A percentile compares a stretch with the other conserved stretches of the same genome.
Evolutionary conservation across 148 eudicot species (phyloP).

Genomic region (Talinum fruticosum): DNA sequence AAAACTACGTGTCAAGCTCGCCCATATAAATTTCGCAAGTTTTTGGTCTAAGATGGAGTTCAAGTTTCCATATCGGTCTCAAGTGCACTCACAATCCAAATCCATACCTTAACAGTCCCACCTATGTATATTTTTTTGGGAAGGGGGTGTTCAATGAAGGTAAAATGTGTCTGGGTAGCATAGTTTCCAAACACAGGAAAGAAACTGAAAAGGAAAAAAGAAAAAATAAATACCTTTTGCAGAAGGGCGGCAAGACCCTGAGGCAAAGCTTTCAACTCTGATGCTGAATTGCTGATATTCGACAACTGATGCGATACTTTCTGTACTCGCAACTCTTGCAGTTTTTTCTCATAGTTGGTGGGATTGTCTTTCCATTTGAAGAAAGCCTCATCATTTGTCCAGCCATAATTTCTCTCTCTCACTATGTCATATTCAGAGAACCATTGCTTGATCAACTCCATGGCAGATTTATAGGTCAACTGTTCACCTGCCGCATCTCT

Average conservation of each 20-base stretch:
- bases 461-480: slow-evolving; percentile 57
- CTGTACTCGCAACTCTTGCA: slow-evolving; percentile 64
- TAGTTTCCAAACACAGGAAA: not conserved
- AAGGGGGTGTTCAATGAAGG: no score
- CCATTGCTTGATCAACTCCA: slow-evolving; percentile 75
- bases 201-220: not conserved
- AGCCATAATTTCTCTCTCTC: slow-evolving; percentile 36
- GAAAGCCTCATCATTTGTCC: slow-evolving; percentile 76
- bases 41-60: not conserved
- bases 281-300: slow-evolving; percentile 52
- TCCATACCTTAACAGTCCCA: not conserved
- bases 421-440: slow-evolving; percentile 51
- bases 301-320: slow-evolving; percentile 67
- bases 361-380: slow-evolving; percentile 63
- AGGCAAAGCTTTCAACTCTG: slow-evolving; percentile 75
- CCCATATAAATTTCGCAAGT: not conserved
- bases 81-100: not conserved
- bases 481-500: slow-evolving; percentile 79
- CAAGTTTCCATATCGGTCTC: not conserved
- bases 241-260: slow-evolving; percentile 76
- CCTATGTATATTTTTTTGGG: no score
- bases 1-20: not conserved
- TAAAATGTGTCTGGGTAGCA: not conserved
- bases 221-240: slow-evolving; percentile 48
- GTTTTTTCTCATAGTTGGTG: slow-evolving; percentile 57